Base-by-base conservation (phyloP, 371 early-diverging fungal genomes). In the Mucor circinelloides region DNA sequence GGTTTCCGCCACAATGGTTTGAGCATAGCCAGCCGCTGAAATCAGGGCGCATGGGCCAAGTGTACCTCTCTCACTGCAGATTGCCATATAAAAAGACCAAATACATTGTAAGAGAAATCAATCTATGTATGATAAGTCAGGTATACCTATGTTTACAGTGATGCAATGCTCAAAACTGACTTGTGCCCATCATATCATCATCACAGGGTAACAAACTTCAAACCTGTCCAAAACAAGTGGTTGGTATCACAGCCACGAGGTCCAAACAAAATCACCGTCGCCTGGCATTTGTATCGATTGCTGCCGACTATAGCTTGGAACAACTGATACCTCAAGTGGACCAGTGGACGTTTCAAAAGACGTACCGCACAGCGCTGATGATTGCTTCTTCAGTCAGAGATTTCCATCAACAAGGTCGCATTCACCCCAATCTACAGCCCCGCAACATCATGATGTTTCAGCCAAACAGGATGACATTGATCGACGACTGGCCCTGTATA, bases 241-340 rank as follows among this genome's bases (percentile, higher is more conserved):
- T 67, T 56, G 72, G 72, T 27, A 67, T 71, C 10, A 71, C 72
- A 38, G 72, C 72, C 13, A 60, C 60, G 12, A 46, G 56, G 17
- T 54, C 54, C 27, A 54, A 67, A 30, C 55, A 63, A 25, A 23
- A 60, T 7, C n/a, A 64, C 32, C 56, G 55, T 21, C 23, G 21
- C 6, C 21, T 71, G 4, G 72, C 64, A 0, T 36, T 71, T n/a
- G 68, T 67, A 1, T 67, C 68, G 0, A 8, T 60, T 9, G 68
- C 67, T 4, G 64, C 64, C 1, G 61, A 67, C 17, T 6, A 32
- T 8, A 67, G 57, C 5, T 40, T 71, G 19, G 72, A 71, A n/a
- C 72, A 71, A 48, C 40, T 58, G 8, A 71, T 71, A 32, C 72
- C 72, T 17, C 72, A 71, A 64, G 72, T 57, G 6, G 72, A 71